Conservation (phyloP, 306 rosid species). For the Dalbergia oliveri region DNA sequence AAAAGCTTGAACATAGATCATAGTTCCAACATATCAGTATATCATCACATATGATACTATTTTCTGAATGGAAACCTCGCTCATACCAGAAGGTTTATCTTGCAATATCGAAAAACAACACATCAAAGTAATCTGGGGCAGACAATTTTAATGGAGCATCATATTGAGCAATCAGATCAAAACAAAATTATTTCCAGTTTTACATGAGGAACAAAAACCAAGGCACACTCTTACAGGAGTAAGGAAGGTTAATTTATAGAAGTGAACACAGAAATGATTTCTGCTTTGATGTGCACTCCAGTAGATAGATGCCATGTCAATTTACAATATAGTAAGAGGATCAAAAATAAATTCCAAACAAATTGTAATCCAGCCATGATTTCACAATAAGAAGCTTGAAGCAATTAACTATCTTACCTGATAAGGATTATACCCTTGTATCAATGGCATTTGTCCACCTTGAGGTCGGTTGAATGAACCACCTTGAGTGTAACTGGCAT, state of each 20-base stretch:
- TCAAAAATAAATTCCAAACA: conserved; percentile 25
- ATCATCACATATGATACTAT: too few relatives aligned
- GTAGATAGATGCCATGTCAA: not conserved
- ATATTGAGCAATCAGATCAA: not conserved
- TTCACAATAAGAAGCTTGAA: conserved; percentile 26
- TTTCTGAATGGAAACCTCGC: not conserved
- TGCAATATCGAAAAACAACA: not conserved
- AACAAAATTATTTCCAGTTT: not conserved
- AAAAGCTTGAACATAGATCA: too few relatives aligned
- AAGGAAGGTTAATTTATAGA: not conserved
- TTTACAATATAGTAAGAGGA: conserved; percentile 11
- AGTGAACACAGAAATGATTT: conserved; percentile 1
- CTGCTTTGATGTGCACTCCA: not conserved
- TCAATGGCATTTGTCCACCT: conserved; percentile 92
- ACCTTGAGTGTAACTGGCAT: conserved; percentile 75
- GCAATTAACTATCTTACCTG: conserved; percentile 66
- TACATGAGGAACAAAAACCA: not conserved
- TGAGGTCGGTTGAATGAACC: conserved; percentile 82
- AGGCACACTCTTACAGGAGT: too few relatives aligned
- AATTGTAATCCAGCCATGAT: not conserved
- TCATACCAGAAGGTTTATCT: not conserved
- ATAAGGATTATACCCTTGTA: conserved; percentile 94
- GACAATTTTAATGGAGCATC: not conserved
- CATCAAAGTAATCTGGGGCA: not conserved
- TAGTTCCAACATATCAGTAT: too few relatives aligned